Conservation (phyloP, 2,329 filamentous ascomycete genomes). For the Aspergillus alliaceus region DNA sequence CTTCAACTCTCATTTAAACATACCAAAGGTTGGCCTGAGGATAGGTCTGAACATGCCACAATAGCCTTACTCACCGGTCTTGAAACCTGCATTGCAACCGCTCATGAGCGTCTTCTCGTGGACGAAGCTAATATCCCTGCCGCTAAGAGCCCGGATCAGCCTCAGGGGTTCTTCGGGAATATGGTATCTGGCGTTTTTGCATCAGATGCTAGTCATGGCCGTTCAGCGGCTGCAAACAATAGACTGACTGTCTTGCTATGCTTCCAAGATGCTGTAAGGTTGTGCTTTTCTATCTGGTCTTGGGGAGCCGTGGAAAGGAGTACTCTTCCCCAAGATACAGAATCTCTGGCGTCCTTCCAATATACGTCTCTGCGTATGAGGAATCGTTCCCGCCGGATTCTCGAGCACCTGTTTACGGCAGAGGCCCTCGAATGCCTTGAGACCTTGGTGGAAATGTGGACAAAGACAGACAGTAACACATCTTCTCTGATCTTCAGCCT, state of each 20-base stretch:
- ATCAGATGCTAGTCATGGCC: slow-evolving; percentile 71
- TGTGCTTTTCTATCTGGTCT: slow-evolving; percentile 92
- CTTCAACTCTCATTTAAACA: slow-evolving; percentile 56
- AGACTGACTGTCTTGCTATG: slow-evolving; percentile 91
- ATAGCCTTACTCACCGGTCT: slow-evolving; percentile 90
- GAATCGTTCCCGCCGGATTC: slow-evolving; percentile 79
- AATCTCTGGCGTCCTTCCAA: slow-evolving; percentile 76
- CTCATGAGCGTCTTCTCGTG: slow-evolving; percentile 75
- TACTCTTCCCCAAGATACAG: slow-evolving; percentile 56
- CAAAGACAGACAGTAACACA: slow-evolving; percentile 51
- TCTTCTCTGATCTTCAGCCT: slow-evolving; percentile 75
- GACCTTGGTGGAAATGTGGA: slow-evolving; percentile 85
- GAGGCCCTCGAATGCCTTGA: slow-evolving; percentile 93
- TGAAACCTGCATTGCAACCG: slow-evolving; percentile 83
- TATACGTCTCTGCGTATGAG: slow-evolving; percentile 91
- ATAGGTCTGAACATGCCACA: slow-evolving; percentile 58
- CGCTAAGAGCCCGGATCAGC: slow-evolving; percentile 76
- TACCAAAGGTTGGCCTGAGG: slow-evolving; percentile 36
- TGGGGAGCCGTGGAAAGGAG: slow-evolving; percentile 67
- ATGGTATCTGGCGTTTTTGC: slow-evolving; percentile 92
- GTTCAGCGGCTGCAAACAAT: slow-evolving; percentile 86
- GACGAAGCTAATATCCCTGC: slow-evolving; percentile 71
- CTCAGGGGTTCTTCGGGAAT: slow-evolving; percentile 86
- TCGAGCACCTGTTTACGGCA: slow-evolving; percentile 90
- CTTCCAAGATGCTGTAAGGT: slow-evolving; percentile 90